These are phyloP conservation scores for Boletus patriciae DNA, from an alignment of 768 basidiomycete species.

Conservation along the genomic window DNA sequence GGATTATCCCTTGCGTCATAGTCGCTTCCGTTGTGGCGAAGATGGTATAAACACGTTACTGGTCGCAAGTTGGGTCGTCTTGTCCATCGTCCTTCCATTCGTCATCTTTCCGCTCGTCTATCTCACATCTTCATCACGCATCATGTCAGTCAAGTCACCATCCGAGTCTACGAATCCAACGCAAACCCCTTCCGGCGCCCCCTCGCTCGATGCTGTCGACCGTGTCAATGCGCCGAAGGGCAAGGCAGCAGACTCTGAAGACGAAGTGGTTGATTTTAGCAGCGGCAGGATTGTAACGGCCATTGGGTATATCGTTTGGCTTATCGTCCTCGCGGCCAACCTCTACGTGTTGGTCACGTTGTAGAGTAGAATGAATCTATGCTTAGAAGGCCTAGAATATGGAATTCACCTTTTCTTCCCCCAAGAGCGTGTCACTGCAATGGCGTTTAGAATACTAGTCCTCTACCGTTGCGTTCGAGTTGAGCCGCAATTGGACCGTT, in stretches of 20 bases:
- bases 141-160: constrained; percentile 61
- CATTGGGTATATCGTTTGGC: constrained; percentile 60
- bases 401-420: too few species aligned
- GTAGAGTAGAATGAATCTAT: not conserved
- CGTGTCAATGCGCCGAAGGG: not conserved
- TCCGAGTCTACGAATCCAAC: not conserved
- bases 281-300: constrained; percentile 51
- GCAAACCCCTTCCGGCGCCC: not conserved
- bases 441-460: not conserved
- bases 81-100: constrained; percentile 84
- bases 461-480: not conserved
- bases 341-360: constrained; percentile 71
- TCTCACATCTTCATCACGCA: constrained; percentile 60
- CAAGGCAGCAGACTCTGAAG: constrained; percentile 20
- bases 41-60: constrained; percentile 73
- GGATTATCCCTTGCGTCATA: constrained; percentile 77
- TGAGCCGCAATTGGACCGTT: not conserved
- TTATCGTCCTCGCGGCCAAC: constrained; percentile 69
- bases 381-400: not conserved
- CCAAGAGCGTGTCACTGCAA: not conserved
- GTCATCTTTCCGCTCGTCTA: constrained; percentile 79
- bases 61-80: constrained; percentile 81
- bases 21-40: constrained; percentile 69
- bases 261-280: constrained; percentile 59
- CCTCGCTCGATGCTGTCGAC: not conserved